phyloP scores from a whole-genome alignment of 441 rosid genomes.

The Biscutella laevigata region DNA sequence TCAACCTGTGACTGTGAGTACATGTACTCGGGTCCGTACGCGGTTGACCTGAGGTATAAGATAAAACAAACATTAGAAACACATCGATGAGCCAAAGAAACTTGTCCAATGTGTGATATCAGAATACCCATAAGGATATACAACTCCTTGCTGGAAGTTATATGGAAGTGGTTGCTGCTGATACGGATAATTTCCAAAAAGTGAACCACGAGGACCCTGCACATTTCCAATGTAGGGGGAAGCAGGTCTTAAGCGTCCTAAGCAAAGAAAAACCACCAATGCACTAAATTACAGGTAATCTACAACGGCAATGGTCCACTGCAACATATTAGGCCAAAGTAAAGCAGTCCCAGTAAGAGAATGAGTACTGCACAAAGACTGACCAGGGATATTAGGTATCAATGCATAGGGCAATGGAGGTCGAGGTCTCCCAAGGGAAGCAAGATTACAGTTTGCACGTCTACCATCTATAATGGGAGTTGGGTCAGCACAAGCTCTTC shows the following conservation, averaged over 20 bases:
- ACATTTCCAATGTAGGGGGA: conserved; percentile 44
- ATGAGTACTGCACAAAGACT: conserved; percentile 21
- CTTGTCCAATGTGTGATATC: not conserved
- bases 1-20: conserved; percentile 60
- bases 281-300: conserved; percentile 14
- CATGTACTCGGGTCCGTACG: conserved; percentile 73
- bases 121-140: conserved; percentile 73
- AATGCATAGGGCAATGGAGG: conserved; percentile 54
- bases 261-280: conserved; percentile 1
- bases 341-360: not conserved
- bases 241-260: conserved; percentile 70
- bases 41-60: conserved; percentile 43
- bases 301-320: not conserved
- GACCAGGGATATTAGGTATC: conserved; percentile 30
- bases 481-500: conserved; percentile 89
- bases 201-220: conserved; percentile 57
- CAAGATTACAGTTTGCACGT: conserved; percentile 94
- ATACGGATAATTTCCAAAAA: conserved; percentile 59
- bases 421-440: conserved; percentile 81
- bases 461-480: conserved; percentile 85
- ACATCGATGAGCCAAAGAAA: not conserved
- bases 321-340: not conserved
- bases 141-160: conserved; percentile 71
- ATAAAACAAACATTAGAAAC: not conserved
- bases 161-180: conserved; percentile 71